Evolutionary conservation across 1,284 basidiomycete genomes (phyloP).

Genomic region (Heterobasidion irregulare): DNA sequence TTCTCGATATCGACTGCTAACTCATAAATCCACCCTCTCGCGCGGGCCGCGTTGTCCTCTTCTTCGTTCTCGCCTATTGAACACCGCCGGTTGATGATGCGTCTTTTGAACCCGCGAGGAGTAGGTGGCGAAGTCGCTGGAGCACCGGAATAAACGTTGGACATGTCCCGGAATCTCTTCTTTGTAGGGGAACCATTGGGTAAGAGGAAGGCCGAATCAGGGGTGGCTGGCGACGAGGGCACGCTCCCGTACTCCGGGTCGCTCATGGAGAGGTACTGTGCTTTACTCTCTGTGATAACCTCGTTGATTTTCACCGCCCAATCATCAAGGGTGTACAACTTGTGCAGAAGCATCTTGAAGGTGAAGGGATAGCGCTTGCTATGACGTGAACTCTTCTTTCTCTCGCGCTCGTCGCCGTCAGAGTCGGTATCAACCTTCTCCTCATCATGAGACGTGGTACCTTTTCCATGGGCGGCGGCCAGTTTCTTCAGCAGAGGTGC

Average conservation of each 20-base stretch:
- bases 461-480: slow-evolving; percentile 26
- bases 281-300: slow-evolving; percentile 43
- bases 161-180: slow-evolving; percentile 6
- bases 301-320: slow-evolving; percentile 51
- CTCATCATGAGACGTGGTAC: slow-evolving; percentile 2
- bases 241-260: not conserved
- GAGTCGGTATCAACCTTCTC: not conserved
- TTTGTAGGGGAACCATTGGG: slow-evolving; percentile 1
- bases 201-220: slow-evolving; percentile 6
- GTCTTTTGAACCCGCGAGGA: slow-evolving; percentile 37
- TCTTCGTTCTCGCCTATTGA: slow-evolving; percentile 27
- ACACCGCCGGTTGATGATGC: slow-evolving; percentile 45
- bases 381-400: slow-evolving; percentile 1
- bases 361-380: slow-evolving; percentile 43
- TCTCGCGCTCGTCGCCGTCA: not conserved
- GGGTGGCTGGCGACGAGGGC: not conserved
- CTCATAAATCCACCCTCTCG: slow-evolving; percentile 41
- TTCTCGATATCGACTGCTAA: slow-evolving; percentile 36
- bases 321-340: slow-evolving; percentile 51
- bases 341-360: slow-evolving; percentile 58
- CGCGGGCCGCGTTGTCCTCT: slow-evolving; percentile 11
- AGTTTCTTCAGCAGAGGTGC: slow-evolving; percentile 36
- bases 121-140: not conserved
- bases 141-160: not conserved
- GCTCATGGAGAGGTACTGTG: slow-evolving; percentile 39